Base-by-base conservation (phyloP, 768 basidiomycete species). In the Boletus sp. region DNA sequence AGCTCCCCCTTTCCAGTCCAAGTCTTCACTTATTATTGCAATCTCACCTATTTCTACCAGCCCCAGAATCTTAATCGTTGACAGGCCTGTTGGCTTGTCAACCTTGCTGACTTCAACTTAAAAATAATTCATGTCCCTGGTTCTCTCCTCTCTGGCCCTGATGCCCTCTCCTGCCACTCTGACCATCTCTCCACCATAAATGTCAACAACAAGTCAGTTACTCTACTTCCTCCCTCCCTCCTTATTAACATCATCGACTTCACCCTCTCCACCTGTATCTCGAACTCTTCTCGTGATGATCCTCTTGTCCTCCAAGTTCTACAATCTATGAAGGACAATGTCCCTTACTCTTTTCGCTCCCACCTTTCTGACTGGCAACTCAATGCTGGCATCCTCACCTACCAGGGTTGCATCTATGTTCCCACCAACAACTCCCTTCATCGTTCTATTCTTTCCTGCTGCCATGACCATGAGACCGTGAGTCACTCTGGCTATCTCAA, bases 231-330 rank as follows among this genome's bases (percentile, higher is more conserved):
- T 0, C 17, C 15, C 0, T 35, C 35, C 0, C 35, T 35, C 5
- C 17, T 35, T 4, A 3, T 35, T 8, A 1, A 7, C 2, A 0
- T 35, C 7, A 35, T 19, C 11, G 19, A 39, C 2, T 6, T 2
- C 1, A 1, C 14, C 13, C 19, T 39, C 5, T 19, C 8, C 1
- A 5, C 10, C 21, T 0, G 1, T 5, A 10, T n/a, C n/a, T 10
- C n/a, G 3, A 0, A 19, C 2, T 39, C 38, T 4, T 0, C n/a
- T n/a, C n/a, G 0, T 0, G 0, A 0, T 4, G 2, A 34, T 4
- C 10, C 33, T 14, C 13, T 34, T 1, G 14, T 15, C 34, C 13
- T 15, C 4, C 5, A 34, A 6, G 34, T 14, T 13, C 34, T 34
- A 2, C 34, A 34, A 1, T 30, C 29, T 14, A 34, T 15, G 5